Evolutionary conservation across 352 stramenopile genomes (phyloP), one percentile per base, ranked within the genome.

Genomic region (Globisporangium splendens): DNA sequence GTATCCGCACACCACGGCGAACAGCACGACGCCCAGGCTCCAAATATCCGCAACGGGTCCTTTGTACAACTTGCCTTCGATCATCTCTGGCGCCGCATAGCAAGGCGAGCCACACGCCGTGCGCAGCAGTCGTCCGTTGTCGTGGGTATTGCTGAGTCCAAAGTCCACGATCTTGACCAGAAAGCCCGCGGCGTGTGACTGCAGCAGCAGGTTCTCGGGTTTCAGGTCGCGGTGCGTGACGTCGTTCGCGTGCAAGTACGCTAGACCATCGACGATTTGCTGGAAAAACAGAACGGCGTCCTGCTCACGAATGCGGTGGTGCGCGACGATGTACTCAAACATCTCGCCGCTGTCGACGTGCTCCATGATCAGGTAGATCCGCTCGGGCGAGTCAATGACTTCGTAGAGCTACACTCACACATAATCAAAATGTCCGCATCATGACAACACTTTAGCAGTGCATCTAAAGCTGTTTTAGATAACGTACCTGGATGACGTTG

Each of bases 291-390:
- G 56, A 6, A 75, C 73, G 7, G 89, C 89, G 47, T 95, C 73
- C 13, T 69, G 49, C 54, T 98, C 93, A 15, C 83, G 71, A 35
- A 98, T 81, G 8, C 84, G 80, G 43, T 94, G 79, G 53, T 95
- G 81, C 8, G 82, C 65, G n/a, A 98, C 92, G 57, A 98, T 98
- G 66, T 97, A 97, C 68, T 98, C 88, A 62, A 98, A 98, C 72
- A 98, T 89, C 61, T 98, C 90, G 38, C 86, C 89, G 14, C 86
- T 87, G 57, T 97, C 90, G 20, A 89, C 72, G 69, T 91, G 86
- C 60, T 98, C 93, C 88, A 97, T 97, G 59, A 98, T 95, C 4
- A 98, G 68, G 51, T 96, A 97, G 48, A 98, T 98, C 21, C 75
- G 69, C 43, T 83, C 81, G 6, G 75, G 75, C 15, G 86, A 88